phyloP scores from a whole-genome alignment of 371 early-diverging fungal genomes.

The Mortierella sp. region DNA sequence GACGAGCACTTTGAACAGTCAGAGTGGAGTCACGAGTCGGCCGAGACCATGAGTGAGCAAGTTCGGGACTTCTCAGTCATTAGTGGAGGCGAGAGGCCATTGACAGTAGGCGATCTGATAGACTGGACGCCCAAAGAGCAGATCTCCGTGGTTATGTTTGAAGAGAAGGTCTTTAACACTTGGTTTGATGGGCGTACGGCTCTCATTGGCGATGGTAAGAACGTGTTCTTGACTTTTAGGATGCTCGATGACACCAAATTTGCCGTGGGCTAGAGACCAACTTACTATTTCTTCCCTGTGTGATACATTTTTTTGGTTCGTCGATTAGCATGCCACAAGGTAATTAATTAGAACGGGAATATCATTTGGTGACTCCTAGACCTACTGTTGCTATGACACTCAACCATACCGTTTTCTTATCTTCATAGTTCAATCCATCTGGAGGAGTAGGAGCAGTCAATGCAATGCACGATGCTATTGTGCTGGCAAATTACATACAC shows the following conservation, averaged over 20 bases:
- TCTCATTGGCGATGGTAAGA: constrained; percentile 26
- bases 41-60: constrained; percentile 15
- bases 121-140: constrained; percentile 17
- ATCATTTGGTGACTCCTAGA: not conserved
- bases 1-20: not conserved
- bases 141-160: constrained; percentile 27
- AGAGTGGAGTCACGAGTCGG: not conserved
- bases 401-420: no score
- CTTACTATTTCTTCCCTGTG: not conserved
- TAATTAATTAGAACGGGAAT: not conserved
- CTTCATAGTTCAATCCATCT: constrained; percentile 4
- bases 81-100: not conserved
- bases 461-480: constrained; percentile 22
- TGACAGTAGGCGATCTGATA: constrained; percentile 18
- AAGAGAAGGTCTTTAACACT: constrained; percentile 25
- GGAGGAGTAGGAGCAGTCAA: constrained; percentile 15
- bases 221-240: not conserved
- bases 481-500: constrained; percentile 7
- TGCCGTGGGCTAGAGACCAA: no score
- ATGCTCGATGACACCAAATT: no score
- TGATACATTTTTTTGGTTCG: not conserved
- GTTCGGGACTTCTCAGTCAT: constrained; percentile 14
- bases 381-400: not conserved
- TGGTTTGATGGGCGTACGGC: constrained; percentile 17
- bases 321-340: not conserved